Evolutionary conservation across 1,139 yeast species (phyloP).

Genomic region (Suhomyces chickasaworum): DNA sequence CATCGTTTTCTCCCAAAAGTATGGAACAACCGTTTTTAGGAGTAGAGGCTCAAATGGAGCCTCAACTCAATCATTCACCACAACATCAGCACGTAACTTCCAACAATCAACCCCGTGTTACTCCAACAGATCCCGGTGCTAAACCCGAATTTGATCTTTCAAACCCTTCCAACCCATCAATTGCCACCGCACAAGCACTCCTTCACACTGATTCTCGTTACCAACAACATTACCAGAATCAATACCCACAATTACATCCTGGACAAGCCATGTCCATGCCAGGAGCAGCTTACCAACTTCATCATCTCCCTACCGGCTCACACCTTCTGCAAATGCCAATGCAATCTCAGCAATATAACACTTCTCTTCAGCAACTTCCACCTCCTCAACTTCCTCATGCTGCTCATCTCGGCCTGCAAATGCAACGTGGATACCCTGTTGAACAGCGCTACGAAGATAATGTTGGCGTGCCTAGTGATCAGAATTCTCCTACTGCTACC

Average conservation of each 20-base stretch:
- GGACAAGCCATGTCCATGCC: constrained; percentile 16
- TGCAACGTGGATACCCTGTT: constrained; percentile 7
- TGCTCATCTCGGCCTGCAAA: constrained; percentile 3
- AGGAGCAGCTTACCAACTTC: constrained; percentile 14
- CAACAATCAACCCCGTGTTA: constrained; percentile 10
- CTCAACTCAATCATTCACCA: constrained; percentile 20
- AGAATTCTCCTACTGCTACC: constrained; percentile 14
- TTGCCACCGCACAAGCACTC: constrained; percentile 24
- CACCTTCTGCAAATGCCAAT: constrained; percentile 14
- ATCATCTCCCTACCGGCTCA: constrained; percentile 13
- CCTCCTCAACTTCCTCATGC: constrained; percentile 10
- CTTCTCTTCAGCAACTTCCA: constrained; percentile 9
- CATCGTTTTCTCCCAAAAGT: constrained; percentile 5
- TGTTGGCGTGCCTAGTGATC: constrained; percentile 2
- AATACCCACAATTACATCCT: constrained; percentile 16
- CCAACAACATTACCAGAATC: constrained; percentile 16
- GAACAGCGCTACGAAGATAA: constrained; percentile 9
- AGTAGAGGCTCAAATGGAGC: constrained; percentile 32
- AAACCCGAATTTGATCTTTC: constrained; percentile 19
- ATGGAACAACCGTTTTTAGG: constrained; percentile 42
- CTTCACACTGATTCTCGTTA: constrained; percentile 16
- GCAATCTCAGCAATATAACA: constrained; percentile 9
- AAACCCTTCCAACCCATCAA: constrained; percentile 24
- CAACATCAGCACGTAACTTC: constrained; percentile 13
- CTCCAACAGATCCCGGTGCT: constrained; percentile 5